Evolutionary conservation across 306 rosid species (phyloP), one percentile per base, ranked within the genome.

Genomic region (Argentina anserina): DNA sequence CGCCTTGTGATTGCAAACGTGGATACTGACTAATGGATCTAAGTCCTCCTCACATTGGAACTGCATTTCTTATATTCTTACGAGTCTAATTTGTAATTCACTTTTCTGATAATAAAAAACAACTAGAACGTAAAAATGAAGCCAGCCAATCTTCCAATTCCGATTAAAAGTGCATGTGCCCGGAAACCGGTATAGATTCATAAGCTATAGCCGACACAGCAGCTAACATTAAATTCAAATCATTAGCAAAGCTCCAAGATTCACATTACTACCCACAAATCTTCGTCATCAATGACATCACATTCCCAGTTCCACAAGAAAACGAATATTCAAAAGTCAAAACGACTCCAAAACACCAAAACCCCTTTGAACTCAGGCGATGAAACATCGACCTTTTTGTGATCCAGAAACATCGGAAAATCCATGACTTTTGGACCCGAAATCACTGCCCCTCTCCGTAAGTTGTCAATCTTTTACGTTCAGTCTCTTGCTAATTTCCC

Each of bases 391-490:
- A 3, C 0, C 60, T 20, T 7, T 18, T 7, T 18, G 21, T 21
- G 6, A 1, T 50, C 56, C 59, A 52, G 56, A 15, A 47, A 12
- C 12, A 56, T 39, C 7, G 20, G 34, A 55, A 43, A 37, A 82
- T 15, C 65, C 1, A 59, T 85, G 89, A 65, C 74, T 64, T 4
- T 20, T n/a, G 52, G n/a, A 33, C 78, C 74, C 42, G 87, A 80
- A 85, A 73, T 85, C 72, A 20, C 58, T 55, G 72, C 82, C 7
- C 87, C 96, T 31, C 78, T 89, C 9, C 75, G 96, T 89, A 80
- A 60, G 83, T 7, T 20, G 20, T 12, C 26, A 10, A 12, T 12
- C 45, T 72, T 42, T 42, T 13, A 2, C 46, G 4, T 12, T 2
- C 46, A 10, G 2, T 42, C 12, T 42, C 4, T 42, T 33, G 4